A percentile compares a stretch with the other conserved stretches of the same genome.
phyloP scores from a whole-genome alignment of 768 basidiomycete species.

The Scleroderma bovista region DNA sequence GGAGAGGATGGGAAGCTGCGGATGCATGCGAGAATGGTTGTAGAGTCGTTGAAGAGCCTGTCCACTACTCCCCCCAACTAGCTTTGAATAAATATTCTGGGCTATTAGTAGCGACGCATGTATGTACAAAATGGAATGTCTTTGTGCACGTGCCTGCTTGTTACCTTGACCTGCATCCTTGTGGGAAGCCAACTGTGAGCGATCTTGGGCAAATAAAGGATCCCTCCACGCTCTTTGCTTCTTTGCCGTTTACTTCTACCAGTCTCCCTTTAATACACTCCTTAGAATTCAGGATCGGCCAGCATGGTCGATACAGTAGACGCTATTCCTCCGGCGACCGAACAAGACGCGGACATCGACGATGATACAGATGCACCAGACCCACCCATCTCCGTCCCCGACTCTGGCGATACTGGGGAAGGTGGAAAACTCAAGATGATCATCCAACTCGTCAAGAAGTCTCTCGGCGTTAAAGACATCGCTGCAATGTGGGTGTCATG shows the following conservation, averaged over 20 bases:
- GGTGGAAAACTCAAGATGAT: slow-evolving; percentile 95
- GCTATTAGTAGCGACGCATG: neutral
- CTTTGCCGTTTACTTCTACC: slow-evolving; percentile 1
- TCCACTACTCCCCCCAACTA: slow-evolving; percentile 18
- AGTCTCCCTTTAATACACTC: neutral
- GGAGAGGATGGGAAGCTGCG: slow-evolving; percentile 21
- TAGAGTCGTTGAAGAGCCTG: slow-evolving; percentile 22
- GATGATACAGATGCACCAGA: slow-evolving; percentile 51
- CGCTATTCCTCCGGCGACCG: slow-evolving; percentile 6
- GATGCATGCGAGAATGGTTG: slow-evolving; percentile 18
- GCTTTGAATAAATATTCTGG: neutral
- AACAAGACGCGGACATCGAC: slow-evolving; percentile 24
- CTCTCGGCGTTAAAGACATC: slow-evolving; percentile 90
- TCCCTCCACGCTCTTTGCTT: neutral
- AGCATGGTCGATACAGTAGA: slow-evolving; percentile 17
- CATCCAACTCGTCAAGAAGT: slow-evolving; percentile 84
- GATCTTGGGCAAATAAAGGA: neutral
- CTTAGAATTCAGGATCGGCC: neutral
- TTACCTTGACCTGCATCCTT: slow-evolving; percentile 9
- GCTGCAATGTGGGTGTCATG: slow-evolving; percentile 71
- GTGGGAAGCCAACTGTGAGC: slow-evolving; percentile 3
- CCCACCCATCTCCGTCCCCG: slow-evolving; percentile 62
- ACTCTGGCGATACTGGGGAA: slow-evolving; percentile 68
- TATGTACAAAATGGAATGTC: neutral
- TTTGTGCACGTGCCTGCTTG: slow-evolving; percentile 19